Base-by-base conservation (phyloP, 345 rosid genomes). In the Brassica carinata region DNA sequence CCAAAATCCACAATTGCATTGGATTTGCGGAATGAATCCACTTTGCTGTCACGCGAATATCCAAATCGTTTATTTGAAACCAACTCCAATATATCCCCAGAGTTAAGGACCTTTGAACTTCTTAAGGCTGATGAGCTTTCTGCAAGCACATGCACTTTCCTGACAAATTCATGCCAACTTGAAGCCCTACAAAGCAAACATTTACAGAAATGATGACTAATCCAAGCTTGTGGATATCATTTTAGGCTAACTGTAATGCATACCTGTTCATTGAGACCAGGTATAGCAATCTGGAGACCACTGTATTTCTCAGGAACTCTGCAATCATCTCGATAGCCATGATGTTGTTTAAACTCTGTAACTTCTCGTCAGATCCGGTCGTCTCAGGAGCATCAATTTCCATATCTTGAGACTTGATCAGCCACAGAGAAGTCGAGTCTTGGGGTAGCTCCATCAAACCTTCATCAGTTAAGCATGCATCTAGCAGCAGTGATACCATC, bases 391-490 rank as follows among this genome's bases (percentile, higher is more conserved):
- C 79, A 81, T 93, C 95, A 63, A 93, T 83, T 64, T 96, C 97
- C 98, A 93, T 91, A 27, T 83, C 94, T 70, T 83, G 85, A 64
- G 85, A 72, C 75, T 83, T 80, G 45, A 76, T 77, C n/a, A 84
- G 75, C 98, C 98, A 93, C 78, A 40, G 83, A 26, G 97, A 89
- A 40, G 75, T 87, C 77, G 85, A 70, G 76, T 90, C 94, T 69
- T 87, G 80, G 64, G 85, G 88, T 70, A 81, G 85, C 78, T 90
- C 96, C 73, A 93, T 82, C 78, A 96, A 83, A 57, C 95, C 94
- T 85, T 96, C 98, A 79, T 93, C 98, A 74, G 89, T 92, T 83
- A 93, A 82, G 17, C 91, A 86, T 13, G 97, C 98, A 86, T 96
- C 98, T 81, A 96, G 64, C 75, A 96, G 82, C 83, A 89, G 95